Evolutionary conservation across 495 filamentous ascomycete species (phyloP).

Genomic region (Lasiosphaeriaceae sp.): DNA sequence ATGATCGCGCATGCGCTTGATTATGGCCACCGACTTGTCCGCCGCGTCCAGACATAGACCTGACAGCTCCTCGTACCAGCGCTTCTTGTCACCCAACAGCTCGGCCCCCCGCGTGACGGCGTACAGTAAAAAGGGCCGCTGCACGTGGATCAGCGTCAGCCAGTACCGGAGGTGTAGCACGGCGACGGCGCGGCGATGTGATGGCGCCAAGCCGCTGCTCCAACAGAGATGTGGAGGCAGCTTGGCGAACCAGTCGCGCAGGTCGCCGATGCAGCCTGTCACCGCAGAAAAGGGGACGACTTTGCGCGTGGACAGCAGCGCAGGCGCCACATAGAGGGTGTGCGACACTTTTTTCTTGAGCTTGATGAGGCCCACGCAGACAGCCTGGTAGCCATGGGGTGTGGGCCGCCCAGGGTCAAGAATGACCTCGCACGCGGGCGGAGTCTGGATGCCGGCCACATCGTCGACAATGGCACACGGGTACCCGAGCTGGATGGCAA

Average conservation of each 20-base stretch:
- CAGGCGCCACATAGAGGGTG: conserved; percentile 2
- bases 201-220: neutral
- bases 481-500: conserved; percentile 7
- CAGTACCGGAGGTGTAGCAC: conserved; percentile 12
- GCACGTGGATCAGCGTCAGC: conserved; percentile 1
- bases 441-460: conserved; percentile 4
- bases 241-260: neutral
- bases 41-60: neutral
- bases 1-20: neutral
- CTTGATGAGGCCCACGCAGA: neutral
- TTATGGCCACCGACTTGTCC: conserved; percentile 2
- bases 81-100: neutral
- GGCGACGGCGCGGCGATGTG: conserved; percentile 2
- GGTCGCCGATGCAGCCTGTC: conserved; percentile 1
- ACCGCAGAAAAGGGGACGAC: conserved; percentile 7
- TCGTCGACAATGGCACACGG: conserved; percentile 10
- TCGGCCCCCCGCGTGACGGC: neutral
- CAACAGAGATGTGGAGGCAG: conserved; percentile 2
- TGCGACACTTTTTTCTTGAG: conserved; percentile 7
- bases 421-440: neutral
- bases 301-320: neutral
- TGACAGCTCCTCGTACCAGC: neutral
- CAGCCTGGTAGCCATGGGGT: conserved; percentile 5
- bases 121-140: conserved; percentile 8
- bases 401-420: conserved; percentile 3